Conservation (phyloP, 176 grass and related monocot species). For the Aegilops umbellulata region DNA sequence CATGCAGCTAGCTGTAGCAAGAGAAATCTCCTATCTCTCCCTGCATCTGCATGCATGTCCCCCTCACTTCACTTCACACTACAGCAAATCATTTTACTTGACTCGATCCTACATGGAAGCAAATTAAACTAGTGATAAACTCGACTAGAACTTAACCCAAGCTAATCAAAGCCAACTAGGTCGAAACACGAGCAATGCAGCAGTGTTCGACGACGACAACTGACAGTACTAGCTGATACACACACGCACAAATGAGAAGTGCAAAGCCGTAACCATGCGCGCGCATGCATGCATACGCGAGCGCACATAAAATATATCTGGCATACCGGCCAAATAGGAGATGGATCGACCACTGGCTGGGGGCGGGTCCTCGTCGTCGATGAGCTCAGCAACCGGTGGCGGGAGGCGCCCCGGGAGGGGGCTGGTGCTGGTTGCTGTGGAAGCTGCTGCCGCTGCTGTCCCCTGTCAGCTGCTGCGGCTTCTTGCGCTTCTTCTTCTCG, state of each 20-base stretch:
- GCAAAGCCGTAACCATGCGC: slow-evolving; percentile 31
- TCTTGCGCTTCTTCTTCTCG: slow-evolving; percentile 99
- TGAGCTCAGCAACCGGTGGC: slow-evolving; percentile 25
- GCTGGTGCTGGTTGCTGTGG: slow-evolving; percentile 23
- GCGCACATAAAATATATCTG: slow-evolving; percentile 54
- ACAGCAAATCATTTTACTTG: slow-evolving; percentile 16
- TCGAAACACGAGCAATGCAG: slow-evolving; percentile 20
- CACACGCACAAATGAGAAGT: slow-evolving; percentile 15
- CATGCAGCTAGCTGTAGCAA: slow-evolving; percentile 23
- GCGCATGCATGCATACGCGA: slow-evolving; percentile 26
- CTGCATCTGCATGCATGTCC: not conserved
- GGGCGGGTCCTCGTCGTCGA: not conserved
- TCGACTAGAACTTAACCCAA: slow-evolving; percentile 10
- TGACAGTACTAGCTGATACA: not conserved
- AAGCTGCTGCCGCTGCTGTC: slow-evolving; percentile 3
- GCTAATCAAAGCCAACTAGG: slow-evolving; percentile 7
- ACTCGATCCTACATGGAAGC: slow-evolving; percentile 7
- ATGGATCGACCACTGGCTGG: not conserved
- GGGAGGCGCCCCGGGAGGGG: slow-evolving; percentile 24
- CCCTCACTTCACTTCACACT: not conserved
- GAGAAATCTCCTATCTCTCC: slow-evolving; percentile 44
- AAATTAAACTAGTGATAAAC: not conserved
- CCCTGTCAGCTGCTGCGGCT: slow-evolving; percentile 42
- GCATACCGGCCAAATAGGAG: slow-evolving; percentile 40
- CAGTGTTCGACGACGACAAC: slow-evolving; percentile 6